Base-by-base conservation (phyloP, 2,329 filamentous ascomycete species). In the Aspergillus sp. region DNA sequence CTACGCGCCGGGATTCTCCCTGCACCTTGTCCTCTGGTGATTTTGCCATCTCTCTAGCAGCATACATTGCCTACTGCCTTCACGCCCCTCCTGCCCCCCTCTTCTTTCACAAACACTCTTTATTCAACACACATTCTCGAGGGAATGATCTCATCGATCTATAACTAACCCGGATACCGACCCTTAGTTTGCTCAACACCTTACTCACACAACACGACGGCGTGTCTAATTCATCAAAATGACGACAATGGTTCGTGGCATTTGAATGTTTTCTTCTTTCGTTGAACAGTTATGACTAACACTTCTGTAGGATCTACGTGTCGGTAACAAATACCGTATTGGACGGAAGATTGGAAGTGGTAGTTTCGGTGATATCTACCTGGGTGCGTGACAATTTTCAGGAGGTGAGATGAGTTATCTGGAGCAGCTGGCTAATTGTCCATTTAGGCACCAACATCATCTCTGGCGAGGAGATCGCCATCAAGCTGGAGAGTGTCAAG, bases 311-410 rank as follows among this genome's bases (percentile, higher is more conserved):
- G 95, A 99, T 87, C 89, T 99, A 74, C 92, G 95, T 76, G 95
- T 99, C 81, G 95, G 95, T 81, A 98, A 98, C 80, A 98, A 99
- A 78, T 99, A 99, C 88, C 92, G 95, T 73, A 98, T 99, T 80
- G 95, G 95, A 78, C 92, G 95, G 73, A 99, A 99, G 87, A 99
- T 99, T 74, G 95, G 95, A 71, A 97, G 92, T 70, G 95, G 95
- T 70, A 93, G 89, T 74, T 99, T 99, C 78, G 95, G 95, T 82
- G 95, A 98, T 73, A 98, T 99, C 77, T 99, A 98, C 81, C 88
- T 98, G 57, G 87, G 87, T 89, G 79, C 69, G 84, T 70, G 51
- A 48, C 55, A 10, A 32, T 50, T 7, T n/a, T 10, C 15, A n/a
- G 59, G 38, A 52, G 56, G 23, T 19, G 19, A 19, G 17, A 13